Percentiles rank a stretch among this genome's conserved stretches.
Conservation (phyloP, 805 yeast genomes). For the Yarrowia bubula region DNA sequence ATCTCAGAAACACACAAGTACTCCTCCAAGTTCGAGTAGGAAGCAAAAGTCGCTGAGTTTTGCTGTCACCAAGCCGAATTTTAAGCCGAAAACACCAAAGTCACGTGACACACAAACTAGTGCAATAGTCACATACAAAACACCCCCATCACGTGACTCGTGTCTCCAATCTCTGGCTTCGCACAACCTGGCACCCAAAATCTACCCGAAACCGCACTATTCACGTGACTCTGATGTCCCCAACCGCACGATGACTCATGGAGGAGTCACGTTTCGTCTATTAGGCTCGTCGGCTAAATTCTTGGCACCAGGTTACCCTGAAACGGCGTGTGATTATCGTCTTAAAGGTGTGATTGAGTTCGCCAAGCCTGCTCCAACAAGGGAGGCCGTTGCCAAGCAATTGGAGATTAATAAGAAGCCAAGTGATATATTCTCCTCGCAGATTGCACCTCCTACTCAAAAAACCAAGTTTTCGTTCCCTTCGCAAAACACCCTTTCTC, state of each 20-base stretch:
- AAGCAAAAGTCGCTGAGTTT: slow-evolving; percentile 1
- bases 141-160: background rate
- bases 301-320: background rate
- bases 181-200: background rate
- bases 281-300: slow-evolving; percentile 33
- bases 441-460: background rate
- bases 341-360: background rate
- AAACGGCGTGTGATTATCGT: background rate
- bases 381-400: slow-evolving; percentile 19
- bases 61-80: background rate
- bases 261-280: slow-evolving; percentile 51
- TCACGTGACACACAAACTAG: background rate
- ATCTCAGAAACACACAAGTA: background rate
- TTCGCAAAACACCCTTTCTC: background rate
- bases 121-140: background rate
- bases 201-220: slow-evolving; percentile 12
- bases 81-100: background rate
- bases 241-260: slow-evolving; percentile 56
- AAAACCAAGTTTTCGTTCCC: background rate
- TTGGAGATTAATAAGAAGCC: background rate
- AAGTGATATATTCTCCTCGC: background rate
- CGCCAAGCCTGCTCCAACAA: slow-evolving; percentile 26
- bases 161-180: background rate
- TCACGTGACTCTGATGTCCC: slow-evolving; percentile 55
- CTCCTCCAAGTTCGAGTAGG: background rate